Percentiles rank a stretch among this genome's conserved stretches.
Evolutionary conservation across 208 protist species (phyloP).

Genomic region (Histomonas meleagridis): DNA sequence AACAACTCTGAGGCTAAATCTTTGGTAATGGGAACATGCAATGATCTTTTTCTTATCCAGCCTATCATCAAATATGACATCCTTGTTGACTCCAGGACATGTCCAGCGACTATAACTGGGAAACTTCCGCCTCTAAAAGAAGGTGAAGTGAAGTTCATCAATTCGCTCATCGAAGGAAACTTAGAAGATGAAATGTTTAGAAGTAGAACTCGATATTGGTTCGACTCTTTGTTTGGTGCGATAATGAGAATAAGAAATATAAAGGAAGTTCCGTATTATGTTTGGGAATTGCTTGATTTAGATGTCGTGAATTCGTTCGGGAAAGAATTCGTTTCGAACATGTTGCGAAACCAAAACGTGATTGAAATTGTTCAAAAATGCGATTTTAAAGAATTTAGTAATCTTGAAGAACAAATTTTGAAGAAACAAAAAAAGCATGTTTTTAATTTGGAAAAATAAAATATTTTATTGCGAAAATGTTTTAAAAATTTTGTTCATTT

Average conservation of each 20-base stretch:
- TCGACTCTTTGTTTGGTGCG: neutral
- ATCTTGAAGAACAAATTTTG: no score
- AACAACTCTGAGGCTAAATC: neutral
- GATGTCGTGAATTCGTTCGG: no score
- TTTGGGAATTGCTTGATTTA: no score
- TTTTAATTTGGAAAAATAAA: no score
- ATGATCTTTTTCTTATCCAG: neutral
- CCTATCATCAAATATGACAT: neutral
- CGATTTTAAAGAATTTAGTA: no score
- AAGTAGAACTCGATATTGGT: neutral
- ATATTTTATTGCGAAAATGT: no score
- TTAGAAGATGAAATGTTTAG: neutral
- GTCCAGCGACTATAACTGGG: neutral
- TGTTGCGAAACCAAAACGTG: no score
- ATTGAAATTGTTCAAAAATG: no score
- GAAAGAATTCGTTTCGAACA: no score
- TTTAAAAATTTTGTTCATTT: no score
- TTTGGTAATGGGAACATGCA: slow-evolving; percentile 19
- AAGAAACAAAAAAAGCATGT: no score
- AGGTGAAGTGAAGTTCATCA: neutral
- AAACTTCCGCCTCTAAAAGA: neutral
- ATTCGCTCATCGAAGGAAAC: neutral
- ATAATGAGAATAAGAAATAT: neutral
- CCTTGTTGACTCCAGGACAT: neutral
- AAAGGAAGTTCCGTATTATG: no score